Conservation (phyloP, 2,329 filamentous ascomycete species). For the Pyrenophora seminiperda region DNA sequence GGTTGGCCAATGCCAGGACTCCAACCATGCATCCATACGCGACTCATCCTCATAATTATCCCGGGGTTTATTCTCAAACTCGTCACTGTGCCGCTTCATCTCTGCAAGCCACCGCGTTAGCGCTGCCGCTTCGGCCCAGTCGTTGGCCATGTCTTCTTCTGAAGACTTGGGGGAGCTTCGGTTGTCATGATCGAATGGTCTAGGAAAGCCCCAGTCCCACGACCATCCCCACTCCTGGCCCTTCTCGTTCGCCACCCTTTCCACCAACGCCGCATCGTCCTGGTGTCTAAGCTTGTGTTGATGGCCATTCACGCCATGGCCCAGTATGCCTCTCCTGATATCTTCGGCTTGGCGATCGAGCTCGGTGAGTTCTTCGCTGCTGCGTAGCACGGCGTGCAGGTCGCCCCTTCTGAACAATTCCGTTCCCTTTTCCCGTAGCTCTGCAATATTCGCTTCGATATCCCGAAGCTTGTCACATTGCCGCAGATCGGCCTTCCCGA, state of each 20-base stretch:
- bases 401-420: constrained; percentile 37
- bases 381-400: constrained; percentile 31
- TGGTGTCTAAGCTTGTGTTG: neutral
- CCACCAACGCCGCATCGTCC: constrained; percentile 28
- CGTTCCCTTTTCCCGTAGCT: constrained; percentile 31
- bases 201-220: constrained; percentile 45
- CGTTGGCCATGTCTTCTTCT: constrained; percentile 4
- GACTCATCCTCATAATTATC: constrained; percentile 5
- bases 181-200: constrained; percentile 29
- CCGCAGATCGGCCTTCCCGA: constrained; percentile 36
- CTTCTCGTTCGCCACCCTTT: constrained; percentile 37
- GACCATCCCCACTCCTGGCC: constrained; percentile 43
- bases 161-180: neutral
- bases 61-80: constrained; percentile 14
- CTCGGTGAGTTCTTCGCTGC: constrained; percentile 42
- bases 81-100: constrained; percentile 11
- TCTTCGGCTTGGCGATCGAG: constrained; percentile 35
- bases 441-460: constrained; percentile 27
- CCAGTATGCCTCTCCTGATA: constrained; percentile 33
- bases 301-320: constrained; percentile 3
- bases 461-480: constrained; percentile 35
- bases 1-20: constrained; percentile 30
- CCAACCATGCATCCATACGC: constrained; percentile 17
- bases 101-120: constrained; percentile 12
- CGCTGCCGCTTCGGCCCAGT: constrained; percentile 2